Percentiles rank a stretch among this genome's conserved stretches.
Evolutionary conservation across 441 rosid genomes (phyloP).

Genomic region (Melastoma candidum): DNA sequence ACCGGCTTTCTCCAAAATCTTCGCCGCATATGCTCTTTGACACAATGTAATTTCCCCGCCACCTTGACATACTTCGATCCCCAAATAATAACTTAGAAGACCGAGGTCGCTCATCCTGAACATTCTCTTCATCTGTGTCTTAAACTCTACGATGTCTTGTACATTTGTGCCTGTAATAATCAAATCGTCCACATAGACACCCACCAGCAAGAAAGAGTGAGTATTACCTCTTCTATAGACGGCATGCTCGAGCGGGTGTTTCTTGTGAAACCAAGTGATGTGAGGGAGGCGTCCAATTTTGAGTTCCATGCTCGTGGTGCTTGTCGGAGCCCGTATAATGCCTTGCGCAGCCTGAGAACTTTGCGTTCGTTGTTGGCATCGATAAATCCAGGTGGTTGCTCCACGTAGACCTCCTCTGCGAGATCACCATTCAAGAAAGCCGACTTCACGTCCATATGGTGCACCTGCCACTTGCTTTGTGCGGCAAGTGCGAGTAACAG

Average conservation of each 20-base stretch:
- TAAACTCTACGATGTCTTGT: background rate
- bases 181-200: conserved; percentile 1
- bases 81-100: too few species aligned
- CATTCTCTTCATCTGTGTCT: background rate
- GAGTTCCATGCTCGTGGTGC: conserved; percentile 1
- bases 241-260: background rate
- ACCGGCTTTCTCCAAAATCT: too few species aligned
- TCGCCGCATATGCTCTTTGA: background rate
- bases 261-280: background rate
- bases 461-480: background rate
- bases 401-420: too few species aligned
- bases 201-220: background rate
- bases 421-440: too few species aligned
- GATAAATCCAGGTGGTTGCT: too few species aligned
- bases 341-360: too few species aligned
- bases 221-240: background rate
- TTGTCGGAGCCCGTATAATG: background rate
- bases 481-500: background rate
- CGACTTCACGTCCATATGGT: background rate
- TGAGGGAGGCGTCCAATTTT: background rate
- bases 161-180: background rate
- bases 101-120: too few species aligned
- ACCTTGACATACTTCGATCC: conserved; percentile 1
- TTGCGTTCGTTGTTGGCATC: too few species aligned
- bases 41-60: background rate